phyloP scores from a whole-genome alignment of 352 stramenopile species.

The Plasmopara viticola region DNA sequence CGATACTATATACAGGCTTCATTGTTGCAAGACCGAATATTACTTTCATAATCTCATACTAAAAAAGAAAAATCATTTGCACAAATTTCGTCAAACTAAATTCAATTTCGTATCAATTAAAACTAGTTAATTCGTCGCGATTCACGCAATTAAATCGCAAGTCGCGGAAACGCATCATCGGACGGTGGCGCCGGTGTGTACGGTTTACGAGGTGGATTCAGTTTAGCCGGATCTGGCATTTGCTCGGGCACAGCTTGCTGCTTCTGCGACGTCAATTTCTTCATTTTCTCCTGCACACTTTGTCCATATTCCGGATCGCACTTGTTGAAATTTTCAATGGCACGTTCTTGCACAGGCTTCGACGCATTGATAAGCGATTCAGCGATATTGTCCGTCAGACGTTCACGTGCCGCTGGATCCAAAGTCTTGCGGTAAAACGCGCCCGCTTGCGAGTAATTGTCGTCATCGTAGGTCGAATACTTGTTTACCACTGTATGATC shows the following conservation, averaged over 20 bases:
- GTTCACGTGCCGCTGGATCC: slow-evolving; percentile 50
- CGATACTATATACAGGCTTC: no score
- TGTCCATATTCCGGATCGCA: slow-evolving; percentile 83
- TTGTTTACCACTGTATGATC: slow-evolving; percentile 41
- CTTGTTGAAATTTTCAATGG: slow-evolving; percentile 83
- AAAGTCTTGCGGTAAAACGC: slow-evolving; percentile 83
- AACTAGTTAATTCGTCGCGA: not conserved
- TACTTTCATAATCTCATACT: not conserved
- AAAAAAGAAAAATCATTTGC: no score
- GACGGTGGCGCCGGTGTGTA: slow-evolving; percentile 47
- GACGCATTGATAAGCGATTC: slow-evolving; percentile 74
- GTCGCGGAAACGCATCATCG: slow-evolving; percentile 39
- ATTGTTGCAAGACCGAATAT: no score
- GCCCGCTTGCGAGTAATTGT: slow-evolving; percentile 86
- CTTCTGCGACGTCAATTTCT: slow-evolving; percentile 25
- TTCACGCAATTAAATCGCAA: slow-evolving; percentile 15
- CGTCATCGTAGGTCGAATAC: slow-evolving; percentile 78
- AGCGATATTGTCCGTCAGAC: slow-evolving; percentile 86
- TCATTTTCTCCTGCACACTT: slow-evolving; percentile 74
- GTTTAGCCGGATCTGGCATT: slow-evolving; percentile 23
- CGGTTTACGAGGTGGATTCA: slow-evolving; percentile 58
- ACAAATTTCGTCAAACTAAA: no score
- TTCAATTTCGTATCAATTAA: not conserved
- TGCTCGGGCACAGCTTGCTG: slow-evolving; percentile 7
- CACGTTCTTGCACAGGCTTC: slow-evolving; percentile 68